Base-by-base conservation (phyloP, 2,329 filamentous ascomycete genomes). In the Xylaria digitata region DNA sequence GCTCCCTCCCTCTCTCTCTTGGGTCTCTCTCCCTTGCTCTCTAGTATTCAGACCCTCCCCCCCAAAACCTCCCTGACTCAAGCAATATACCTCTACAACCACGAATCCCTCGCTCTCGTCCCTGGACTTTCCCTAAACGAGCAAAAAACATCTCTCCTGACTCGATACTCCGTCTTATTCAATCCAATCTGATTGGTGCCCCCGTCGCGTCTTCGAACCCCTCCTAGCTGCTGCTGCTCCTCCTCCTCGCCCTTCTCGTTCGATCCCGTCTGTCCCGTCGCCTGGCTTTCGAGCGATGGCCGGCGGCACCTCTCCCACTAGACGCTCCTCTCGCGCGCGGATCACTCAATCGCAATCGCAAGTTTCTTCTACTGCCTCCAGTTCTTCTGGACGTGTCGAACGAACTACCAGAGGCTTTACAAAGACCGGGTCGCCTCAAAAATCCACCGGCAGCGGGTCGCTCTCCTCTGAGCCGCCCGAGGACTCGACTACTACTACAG, bases 321-420 rank as follows among this genome's bases (percentile, higher is more conserved):
- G 95, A 82, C 92, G 95, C 79, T 97, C 94, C 77, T 96, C 94
- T 81, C 90, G 95, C 86, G 93, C 93, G 84, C 92, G 93, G 82
- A 88, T 87, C 78, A 89, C 89, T 74, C 92, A 94, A 83, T 87
- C 90, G 76, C 87, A 89, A 81, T 89, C 90, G 75, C 90, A 93
- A 74, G 90, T 93, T 75, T 93, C 92, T 70, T 93, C 92, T 70
- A 89, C 91, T 57, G 89, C 93, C 48, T 94, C 90, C 67, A 91
- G 91, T 76, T 90, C 92, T 48, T 94, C 92, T 68, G 87, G 86
- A 74, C 92, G 92, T 76, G 86, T 85, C 67, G 93, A 97, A 74
- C 89, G 93, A 79, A 88, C 84, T 76, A 91, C 91, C 57, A 87
- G 92, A 79, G 88, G 89, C 58, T 87, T 90, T 76, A 86, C 89